phyloP scores from a whole-genome alignment of 2,329 filamentous ascomycete genomes.

The Moelleriella libera region DNA sequence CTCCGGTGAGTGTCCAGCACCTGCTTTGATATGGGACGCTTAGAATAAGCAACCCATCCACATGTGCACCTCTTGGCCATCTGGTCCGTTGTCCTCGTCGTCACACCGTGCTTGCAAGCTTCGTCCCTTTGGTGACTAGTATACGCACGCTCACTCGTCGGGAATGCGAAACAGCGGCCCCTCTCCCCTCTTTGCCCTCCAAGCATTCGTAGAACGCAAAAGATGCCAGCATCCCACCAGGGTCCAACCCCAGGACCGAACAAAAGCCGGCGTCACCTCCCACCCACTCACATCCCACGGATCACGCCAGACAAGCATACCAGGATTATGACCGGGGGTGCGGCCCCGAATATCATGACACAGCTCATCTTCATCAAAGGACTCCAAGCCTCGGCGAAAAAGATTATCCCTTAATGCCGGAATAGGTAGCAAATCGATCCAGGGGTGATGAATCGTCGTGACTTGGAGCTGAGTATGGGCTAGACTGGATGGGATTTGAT shows the following conservation, averaged over 20 bases:
- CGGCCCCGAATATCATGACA: constrained; percentile 8
- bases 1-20: no score
- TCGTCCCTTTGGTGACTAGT: no score
- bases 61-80: no score
- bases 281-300: constrained; percentile 27
- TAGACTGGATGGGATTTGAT: constrained; percentile 5
- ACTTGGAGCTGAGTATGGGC: constrained; percentile 5
- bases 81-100: no score
- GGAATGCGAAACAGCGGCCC: background rate
- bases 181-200: constrained; percentile 14
- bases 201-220: constrained; percentile 20
- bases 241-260: constrained; percentile 28
- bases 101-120: no score
- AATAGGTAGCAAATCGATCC: constrained; percentile 10
- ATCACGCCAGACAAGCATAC: constrained; percentile 33
- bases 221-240: constrained; percentile 22
- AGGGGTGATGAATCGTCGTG: constrained; percentile 8
- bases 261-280: constrained; percentile 30
- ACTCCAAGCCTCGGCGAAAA: constrained; percentile 3
- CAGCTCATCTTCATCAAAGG: constrained; percentile 9
- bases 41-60: no score
- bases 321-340: constrained; percentile 1
- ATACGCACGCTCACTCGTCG: background rate
- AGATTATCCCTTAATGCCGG: constrained; percentile 10
- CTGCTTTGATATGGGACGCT: no score